Base-by-base conservation (phyloP, 345 rosid genomes). In the Populus davidiana region DNA sequence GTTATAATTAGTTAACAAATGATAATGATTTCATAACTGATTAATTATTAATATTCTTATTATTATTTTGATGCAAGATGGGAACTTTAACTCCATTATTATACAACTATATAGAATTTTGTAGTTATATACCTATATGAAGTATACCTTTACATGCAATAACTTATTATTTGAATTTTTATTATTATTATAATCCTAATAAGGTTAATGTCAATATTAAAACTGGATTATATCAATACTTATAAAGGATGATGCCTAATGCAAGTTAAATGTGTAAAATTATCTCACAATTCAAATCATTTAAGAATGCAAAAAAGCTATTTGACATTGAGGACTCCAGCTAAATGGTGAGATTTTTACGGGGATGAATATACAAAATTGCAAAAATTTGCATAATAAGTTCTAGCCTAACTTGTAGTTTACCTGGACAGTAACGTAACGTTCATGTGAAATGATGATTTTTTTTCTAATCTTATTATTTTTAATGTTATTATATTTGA, bases 181-280 rank as follows among this genome's bases (percentile, higher is more conserved):
- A 23, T 8, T 56, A 29, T n/a, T 59, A 76, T 20, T 76, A 36
- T 36, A 50, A 8, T 56, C 35, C 8, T 20, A 36, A 67, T 11
- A 36, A 67, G 33, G 50, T 7, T 14, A 36, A 56, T 50, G 23
- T 8, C 33, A 2, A 67, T 0, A 17, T 67, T 20, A 68, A 76
- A 50, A 33, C 18, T 27, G 10, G 23, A 54, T 20, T 76, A 39
- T 76, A 76, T 38, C 16, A 67, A 6, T 49, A 36, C 2, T 5
- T 41, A 9, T 0, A 41, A 9, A 41, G 0, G 0, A 0, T 9
- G 3, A 2, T 41, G 12, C 0, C 3, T 41, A 8, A 41, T 41
- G 2, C 13, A 41, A 8, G 2, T 41, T 1, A 41, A 41, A 41
- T 2, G 13, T 9, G 2, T 41, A 2, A 41, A 41, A 41, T 41